Conservation (phyloP, 2,329 filamentous ascomycete species). For the Colletotrichum musicola region DNA sequence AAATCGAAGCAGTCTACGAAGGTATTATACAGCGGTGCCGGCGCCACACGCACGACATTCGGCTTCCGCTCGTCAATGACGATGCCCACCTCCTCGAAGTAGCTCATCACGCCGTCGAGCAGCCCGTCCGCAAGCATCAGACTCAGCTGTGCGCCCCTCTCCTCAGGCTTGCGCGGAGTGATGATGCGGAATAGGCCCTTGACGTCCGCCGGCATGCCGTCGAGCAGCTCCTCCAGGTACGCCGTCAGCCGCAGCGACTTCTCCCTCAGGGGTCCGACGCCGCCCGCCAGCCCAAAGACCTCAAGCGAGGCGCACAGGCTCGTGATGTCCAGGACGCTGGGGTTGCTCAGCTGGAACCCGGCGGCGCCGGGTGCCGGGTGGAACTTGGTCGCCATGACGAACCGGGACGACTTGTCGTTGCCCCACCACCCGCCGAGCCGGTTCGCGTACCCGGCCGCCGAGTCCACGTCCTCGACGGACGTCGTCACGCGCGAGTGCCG, state of each 20-base stretch:
- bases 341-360: conserved; percentile 89
- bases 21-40: conserved; percentile 83
- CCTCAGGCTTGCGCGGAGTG: conserved; percentile 72
- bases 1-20: conserved; percentile 70
- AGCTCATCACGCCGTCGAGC: conserved; percentile 73
- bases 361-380: conserved; percentile 81
- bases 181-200: conserved; percentile 66
- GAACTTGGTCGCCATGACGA: conserved; percentile 87
- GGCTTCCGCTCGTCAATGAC: conserved; percentile 86
- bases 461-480: conserved; percentile 52
- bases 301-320: conserved; percentile 78
- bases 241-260: conserved; percentile 78
- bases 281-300: conserved; percentile 76
- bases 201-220: conserved; percentile 44
- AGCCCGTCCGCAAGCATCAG: conserved; percentile 74
- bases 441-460: conserved; percentile 66
- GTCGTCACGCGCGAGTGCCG: conserved; percentile 71
- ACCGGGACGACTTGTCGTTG: conserved; percentile 79
- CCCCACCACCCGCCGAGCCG: conserved; percentile 91
- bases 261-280: conserved; percentile 69
- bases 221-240: conserved; percentile 77
- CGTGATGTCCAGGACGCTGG: conserved; percentile 79
- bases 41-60: conserved; percentile 83
- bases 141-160: conserved; percentile 83
- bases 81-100: conserved; percentile 74